Evolutionary conservation across 345 rosid species (phyloP).

Genomic region (Eucalyptus curtisii): DNA sequence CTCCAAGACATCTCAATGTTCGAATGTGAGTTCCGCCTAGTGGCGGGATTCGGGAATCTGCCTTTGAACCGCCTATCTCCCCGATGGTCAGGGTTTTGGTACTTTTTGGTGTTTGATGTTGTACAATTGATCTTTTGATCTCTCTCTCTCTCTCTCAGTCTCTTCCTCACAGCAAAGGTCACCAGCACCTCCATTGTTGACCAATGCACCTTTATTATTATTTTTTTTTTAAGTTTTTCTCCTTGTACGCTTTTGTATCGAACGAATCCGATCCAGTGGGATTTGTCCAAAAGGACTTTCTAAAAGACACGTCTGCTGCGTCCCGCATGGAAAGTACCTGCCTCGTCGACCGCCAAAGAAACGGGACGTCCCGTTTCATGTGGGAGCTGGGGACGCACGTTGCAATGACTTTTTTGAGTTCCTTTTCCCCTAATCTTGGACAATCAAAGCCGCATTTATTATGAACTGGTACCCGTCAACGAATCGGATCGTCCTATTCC

Average conservation of each 20-base stretch:
- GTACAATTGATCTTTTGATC: neutral
- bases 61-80: fast-evolving
- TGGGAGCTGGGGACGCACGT: neutral
- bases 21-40: fast-evolving
- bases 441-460: neutral
- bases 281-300: neutral
- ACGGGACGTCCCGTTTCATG: neutral
- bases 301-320: neutral
- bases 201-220: fast-evolving
- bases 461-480: neutral
- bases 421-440: neutral
- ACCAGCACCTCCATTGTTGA: neutral
- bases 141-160: neutral
- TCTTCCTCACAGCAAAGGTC: neutral
- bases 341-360: neutral
- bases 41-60: fast-evolving
- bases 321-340: neutral
- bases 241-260: neutral
- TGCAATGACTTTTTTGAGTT: neutral
- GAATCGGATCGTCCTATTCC: neutral
- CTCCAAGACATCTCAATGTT: fast-evolving
- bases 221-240: too few relatives aligned
- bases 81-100: neutral
- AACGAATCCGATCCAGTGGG: neutral
- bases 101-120: neutral